Evolutionary conservation across 768 basidiomycete genomes (phyloP), one percentile per base, ranked within the genome.

Genomic region (Mycena alexandri): DNA sequence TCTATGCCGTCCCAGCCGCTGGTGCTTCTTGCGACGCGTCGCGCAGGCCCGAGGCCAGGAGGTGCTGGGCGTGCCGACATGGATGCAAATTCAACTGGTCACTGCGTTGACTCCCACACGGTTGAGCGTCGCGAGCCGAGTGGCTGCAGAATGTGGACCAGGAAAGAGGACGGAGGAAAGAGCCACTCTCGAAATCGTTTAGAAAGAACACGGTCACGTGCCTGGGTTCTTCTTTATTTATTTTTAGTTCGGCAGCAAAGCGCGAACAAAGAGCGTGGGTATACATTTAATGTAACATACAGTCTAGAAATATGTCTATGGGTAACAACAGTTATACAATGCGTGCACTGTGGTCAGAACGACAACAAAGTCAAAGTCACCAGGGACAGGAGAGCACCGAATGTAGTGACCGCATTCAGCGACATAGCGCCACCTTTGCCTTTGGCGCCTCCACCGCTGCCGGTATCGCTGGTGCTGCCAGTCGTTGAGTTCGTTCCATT

Each of bases 1-100:
- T 85, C 82, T 22, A 64, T 36, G n/a, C 61, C 65, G n/a, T 68
- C 58, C 43, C 50, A 52, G 25, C 52, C 54, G 65, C 33, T 42
- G 13, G 51, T 36, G 24, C 19, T 25, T 47, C 38, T 55, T 11
- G 19, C 34, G 12, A 19, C 65, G 46, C 38, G 65, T 55, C 58
- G 65, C 65, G 65, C 29, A 36, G 59, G 43, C 57, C 1, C 29
- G 12, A 57, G 43, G 29, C 43, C 56, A 57, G 56, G 43, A 11
- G 56, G 56, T 5, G 17, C 56, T 34, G 43, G 43, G 29, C 56
- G 56, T 44, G 10, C 25, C 21, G 56, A 43, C 56, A 57, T 57
- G 43, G 24, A 16, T 19, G 29, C 19, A 25, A 34, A 43, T 19
- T 3, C 33, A 3, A 21, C 5, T 17, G 17, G 11, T 24, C 42